Evolutionary conservation across 257 asterid species (phyloP).

Genomic region (Capsicum pubescens): DNA sequence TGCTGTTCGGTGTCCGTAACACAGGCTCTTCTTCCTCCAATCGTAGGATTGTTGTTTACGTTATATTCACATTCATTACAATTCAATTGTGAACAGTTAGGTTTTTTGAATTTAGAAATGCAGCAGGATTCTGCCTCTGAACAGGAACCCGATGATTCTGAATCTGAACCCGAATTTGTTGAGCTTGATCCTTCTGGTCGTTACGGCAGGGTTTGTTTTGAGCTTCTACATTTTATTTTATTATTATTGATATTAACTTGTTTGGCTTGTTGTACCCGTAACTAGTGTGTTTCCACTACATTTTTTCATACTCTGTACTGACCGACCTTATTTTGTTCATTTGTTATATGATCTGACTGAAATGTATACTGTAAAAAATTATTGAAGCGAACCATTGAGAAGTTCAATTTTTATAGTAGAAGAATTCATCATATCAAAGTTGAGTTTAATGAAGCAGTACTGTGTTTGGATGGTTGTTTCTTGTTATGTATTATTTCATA

Average conservation of each 20-base stretch:
- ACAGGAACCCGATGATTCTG: constrained; percentile 74
- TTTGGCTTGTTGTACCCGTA: not conserved
- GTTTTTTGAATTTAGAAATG: constrained; percentile 42
- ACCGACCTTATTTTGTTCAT: not conserved
- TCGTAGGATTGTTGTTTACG: too few relatives aligned
- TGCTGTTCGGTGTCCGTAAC: too few relatives aligned
- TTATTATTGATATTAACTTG: not conserved
- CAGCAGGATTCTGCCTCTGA: constrained; percentile 65
- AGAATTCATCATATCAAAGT: not conserved
- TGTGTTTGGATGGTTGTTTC: not conserved
- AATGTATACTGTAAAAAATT: not conserved
- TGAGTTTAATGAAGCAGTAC: not conserved
- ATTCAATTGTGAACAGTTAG: too few relatives aligned
- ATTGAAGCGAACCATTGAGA: not conserved
- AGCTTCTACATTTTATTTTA: constrained; percentile 6
- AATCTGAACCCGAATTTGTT: constrained; percentile 76
- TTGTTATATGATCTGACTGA: not conserved
- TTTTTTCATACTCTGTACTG: not conserved
- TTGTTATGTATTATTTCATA: not conserved
- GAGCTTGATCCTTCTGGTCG: constrained; percentile 91
- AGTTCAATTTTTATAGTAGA: not conserved
- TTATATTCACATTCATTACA: too few relatives aligned
- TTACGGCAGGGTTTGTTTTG: constrained; percentile 78
- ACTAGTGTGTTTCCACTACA: not conserved
- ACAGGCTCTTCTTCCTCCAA: too few relatives aligned